Base-by-base conservation (phyloP, 805 yeast species). In the Saccharomycopsis malanga region DNA sequence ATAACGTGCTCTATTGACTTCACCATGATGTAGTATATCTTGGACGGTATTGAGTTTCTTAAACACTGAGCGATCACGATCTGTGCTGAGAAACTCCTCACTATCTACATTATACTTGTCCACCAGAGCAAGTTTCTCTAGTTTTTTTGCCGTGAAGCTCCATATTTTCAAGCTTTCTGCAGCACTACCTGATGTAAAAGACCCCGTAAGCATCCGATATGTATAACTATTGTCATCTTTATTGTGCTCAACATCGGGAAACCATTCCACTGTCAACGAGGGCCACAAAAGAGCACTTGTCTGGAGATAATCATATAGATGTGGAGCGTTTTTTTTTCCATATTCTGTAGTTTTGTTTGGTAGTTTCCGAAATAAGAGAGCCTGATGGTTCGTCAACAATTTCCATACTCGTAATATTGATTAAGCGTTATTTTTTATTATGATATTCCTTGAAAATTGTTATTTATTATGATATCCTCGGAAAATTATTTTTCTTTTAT, bases 241-340 rank as follows among this genome's bases (percentile, higher is more conserved):
- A 3, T 46, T 23, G 14, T 22, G n/a, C 20, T 46, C 46, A 17
- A 44, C 49, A 42, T 70, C 74, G 1, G 84, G 83, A 30, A 83
- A 66, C 79, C 87, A 84, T 54, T 81, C 77, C 15, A 83, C 73
- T 0, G 88, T 70, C 50, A 85, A 64, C 14, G 87, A 77, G 1
- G 95, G 94, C 76, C 80, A 80, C 44, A 77, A 73, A 22, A 80
- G 66, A 6, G 83, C 78, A 41, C 74, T 74, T 3, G 93, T 82
- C 53, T 83, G 80, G 39, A 87, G 68, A 52, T 82, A 74, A 55
- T 81, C 85, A 62, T 87, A 87, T 50, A 87, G 67, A 54, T 84
- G 68, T 2, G 94, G 95, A 12, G 84, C 81, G 1, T 91, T 76
- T 58, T 86, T 85, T 61, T 86, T n/a, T 87, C 96, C 96, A 87